These are phyloP conservation scores for Lactuca sativa DNA, from an alignment of 129 eudicot genomes.

Conservation along the genomic window DNA sequence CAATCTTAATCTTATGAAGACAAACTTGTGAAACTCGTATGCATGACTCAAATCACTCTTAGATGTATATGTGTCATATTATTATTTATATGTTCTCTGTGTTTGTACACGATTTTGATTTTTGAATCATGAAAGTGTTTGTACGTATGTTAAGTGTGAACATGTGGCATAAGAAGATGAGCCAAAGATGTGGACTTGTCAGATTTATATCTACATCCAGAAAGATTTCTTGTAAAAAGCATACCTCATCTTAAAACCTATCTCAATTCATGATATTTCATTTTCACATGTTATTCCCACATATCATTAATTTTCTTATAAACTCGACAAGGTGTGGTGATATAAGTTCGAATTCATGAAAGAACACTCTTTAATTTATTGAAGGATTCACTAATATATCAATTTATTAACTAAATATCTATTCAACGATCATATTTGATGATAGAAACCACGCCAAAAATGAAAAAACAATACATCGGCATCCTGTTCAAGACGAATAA, in stretches of 20 bases:
- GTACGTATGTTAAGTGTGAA: constrained; percentile 13
- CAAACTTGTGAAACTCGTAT: neutral
- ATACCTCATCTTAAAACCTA: constrained; percentile 17
- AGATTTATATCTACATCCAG: neutral
- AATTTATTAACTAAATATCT: neutral
- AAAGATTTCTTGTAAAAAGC: constrained; percentile 19
- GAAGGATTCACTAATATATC: neutral
- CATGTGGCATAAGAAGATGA: constrained; percentile 19
- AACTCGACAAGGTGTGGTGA: too few relatives aligned
- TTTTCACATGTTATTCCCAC: constrained; percentile 5
- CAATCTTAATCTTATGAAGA: neutral
- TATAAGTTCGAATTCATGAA: too few relatives aligned
- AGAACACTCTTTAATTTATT: too few relatives aligned
- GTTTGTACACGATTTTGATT: neutral
- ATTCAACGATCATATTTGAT: too few relatives aligned
- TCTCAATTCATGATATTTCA: constrained; percentile 23
- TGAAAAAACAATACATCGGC: too few relatives aligned
- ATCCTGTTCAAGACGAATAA: too few relatives aligned
- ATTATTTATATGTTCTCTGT: neutral
- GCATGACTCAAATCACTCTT: neutral
- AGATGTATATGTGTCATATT: neutral
- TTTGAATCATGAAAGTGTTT: neutral
- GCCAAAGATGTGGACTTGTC: constrained; percentile 27
- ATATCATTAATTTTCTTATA: neutral
- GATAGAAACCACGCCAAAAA: too few relatives aligned